Evolutionary conservation across 345 rosid species (phyloP).

Genomic region (Dipteronia sinensis): DNA sequence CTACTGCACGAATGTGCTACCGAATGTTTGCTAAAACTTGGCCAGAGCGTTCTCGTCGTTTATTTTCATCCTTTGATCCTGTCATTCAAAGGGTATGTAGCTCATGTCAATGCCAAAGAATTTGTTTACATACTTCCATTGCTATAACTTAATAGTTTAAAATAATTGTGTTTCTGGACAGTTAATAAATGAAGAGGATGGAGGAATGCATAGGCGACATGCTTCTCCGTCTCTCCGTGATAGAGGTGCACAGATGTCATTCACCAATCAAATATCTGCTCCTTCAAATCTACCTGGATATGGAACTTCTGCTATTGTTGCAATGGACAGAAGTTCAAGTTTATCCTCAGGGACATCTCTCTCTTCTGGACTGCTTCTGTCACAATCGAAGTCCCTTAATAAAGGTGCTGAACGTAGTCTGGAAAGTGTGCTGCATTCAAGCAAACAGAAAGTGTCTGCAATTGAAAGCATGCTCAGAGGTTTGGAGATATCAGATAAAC

Average conservation of each 20-base stretch:
- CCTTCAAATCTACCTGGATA: slow-evolving; percentile 71
- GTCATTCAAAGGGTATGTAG: slow-evolving; percentile 89
- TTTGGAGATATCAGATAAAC: slow-evolving; percentile 84
- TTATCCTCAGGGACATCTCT: slow-evolving; percentile 68
- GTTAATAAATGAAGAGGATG: slow-evolving; percentile 95
- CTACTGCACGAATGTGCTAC: slow-evolving; percentile 98
- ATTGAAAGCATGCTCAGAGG: slow-evolving; percentile 99
- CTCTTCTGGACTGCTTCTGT: slow-evolving; percentile 74
- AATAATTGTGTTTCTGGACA: slow-evolving; percentile 28
- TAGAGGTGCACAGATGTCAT: slow-evolving; percentile 67
- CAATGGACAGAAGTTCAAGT: slow-evolving; percentile 90
- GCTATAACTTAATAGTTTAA: slow-evolving; percentile 4
- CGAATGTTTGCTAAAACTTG: slow-evolving; percentile 97
- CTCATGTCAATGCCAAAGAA: background rate
- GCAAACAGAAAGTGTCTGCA: slow-evolving; percentile 98
- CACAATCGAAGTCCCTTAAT: slow-evolving; percentile 68
- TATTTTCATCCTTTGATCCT: slow-evolving; percentile 91
- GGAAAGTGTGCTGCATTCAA: slow-evolving; percentile 93
- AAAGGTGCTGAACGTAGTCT: slow-evolving; percentile 89
- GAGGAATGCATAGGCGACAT: slow-evolving; percentile 92
- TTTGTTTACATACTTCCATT: background rate
- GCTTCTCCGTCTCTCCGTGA: slow-evolving; percentile 96
- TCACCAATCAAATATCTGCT: slow-evolving; percentile 54
- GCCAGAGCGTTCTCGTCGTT: slow-evolving; percentile 98
- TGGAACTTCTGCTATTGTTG: slow-evolving; percentile 95